Percentiles rank a stretch among this genome's conserved stretches.
phyloP scores from a whole-genome alignment of 148 eudicot genomes.

The Rhododendron simsii region DNA sequence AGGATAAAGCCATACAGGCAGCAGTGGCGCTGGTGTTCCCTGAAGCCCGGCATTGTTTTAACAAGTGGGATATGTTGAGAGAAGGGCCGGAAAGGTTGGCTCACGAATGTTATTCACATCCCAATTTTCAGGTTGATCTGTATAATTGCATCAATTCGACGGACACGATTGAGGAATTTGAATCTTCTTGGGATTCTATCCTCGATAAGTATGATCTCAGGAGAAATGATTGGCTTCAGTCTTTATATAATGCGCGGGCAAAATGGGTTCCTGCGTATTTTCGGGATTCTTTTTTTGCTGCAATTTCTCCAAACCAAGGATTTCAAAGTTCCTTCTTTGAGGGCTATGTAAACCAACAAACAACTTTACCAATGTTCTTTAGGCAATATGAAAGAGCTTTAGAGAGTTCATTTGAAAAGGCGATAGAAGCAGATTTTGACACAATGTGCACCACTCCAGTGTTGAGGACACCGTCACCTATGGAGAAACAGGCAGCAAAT shows the following conservation, averaged over 20 bases:
- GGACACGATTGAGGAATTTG: conserved; percentile 87
- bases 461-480: conserved; percentile 86
- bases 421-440: conserved; percentile 79
- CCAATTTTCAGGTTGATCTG: conserved; percentile 72
- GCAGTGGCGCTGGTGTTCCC: conserved; percentile 74
- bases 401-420: conserved; percentile 77
- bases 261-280: conserved; percentile 90
- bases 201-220: conserved; percentile 68
- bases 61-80: conserved; percentile 78
- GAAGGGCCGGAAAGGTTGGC: conserved; percentile 79
- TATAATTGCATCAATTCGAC: conserved; percentile 81
- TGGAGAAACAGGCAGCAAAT: conserved; percentile 92
- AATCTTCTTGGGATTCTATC: conserved; percentile 65
- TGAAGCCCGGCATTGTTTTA: conserved; percentile 64
- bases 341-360: conserved; percentile 73
- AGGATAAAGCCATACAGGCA: conserved; percentile 51
- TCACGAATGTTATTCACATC: conserved; percentile 54
- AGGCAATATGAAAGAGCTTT: conserved; percentile 93
- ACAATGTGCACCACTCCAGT: conserved; percentile 61
- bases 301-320: conserved; percentile 51
- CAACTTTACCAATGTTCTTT: conserved; percentile 80
- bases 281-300: conserved; percentile 82
- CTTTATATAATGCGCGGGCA: conserved; percentile 51
- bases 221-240: conserved; percentile 78
- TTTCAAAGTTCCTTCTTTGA: conserved; percentile 67